Conservation (phyloP, 78 protist genomes). For the Capsaspora owczarzaki region DNA sequence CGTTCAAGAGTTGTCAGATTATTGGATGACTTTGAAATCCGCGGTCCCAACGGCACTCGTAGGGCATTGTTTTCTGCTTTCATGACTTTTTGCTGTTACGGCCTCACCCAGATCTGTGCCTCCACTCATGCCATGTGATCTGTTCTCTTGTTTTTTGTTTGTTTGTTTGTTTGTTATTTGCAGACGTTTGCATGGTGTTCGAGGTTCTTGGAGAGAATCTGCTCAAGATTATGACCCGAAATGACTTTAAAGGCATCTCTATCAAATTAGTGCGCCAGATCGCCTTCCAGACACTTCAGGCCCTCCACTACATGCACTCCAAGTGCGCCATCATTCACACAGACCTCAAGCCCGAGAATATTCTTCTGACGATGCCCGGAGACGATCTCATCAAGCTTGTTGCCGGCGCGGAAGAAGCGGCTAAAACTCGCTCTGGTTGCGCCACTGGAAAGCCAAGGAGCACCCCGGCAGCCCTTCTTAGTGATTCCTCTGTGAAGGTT, state of each 20-base stretch:
- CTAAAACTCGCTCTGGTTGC: too few species aligned
- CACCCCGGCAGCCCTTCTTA: too few species aligned
- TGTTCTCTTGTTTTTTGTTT: too few species aligned
- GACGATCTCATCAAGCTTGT: neutral
- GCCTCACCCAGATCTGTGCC: neutral
- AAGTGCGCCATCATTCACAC: slow-evolving; percentile 86
- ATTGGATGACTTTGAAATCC: slow-evolving; percentile 61
- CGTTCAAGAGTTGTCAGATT: slow-evolving; percentile 19
- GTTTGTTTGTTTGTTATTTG: too few species aligned
- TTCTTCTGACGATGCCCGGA: slow-evolving; percentile 35
- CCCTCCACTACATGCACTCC: slow-evolving; percentile 78
- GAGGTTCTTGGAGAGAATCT: slow-evolving; percentile 83
- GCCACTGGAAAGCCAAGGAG: too few species aligned
- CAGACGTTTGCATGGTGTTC: slow-evolving; percentile 83
- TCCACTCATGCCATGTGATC: slow-evolving; percentile 1
- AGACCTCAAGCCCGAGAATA: slow-evolving; percentile 95
- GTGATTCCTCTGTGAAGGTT: too few species aligned
- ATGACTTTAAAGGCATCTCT: neutral
- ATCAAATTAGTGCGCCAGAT: neutral
- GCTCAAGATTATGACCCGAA: slow-evolving; percentile 54
- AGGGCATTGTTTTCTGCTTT: neutral
- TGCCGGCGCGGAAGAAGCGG: neutral
- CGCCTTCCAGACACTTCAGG: slow-evolving; percentile 31
- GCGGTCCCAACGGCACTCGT: slow-evolving; percentile 76
- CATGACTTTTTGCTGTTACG: neutral